phyloP scores from a whole-genome alignment of 2,329 filamentous ascomycete species.

The Epichloe amarillans region DNA sequence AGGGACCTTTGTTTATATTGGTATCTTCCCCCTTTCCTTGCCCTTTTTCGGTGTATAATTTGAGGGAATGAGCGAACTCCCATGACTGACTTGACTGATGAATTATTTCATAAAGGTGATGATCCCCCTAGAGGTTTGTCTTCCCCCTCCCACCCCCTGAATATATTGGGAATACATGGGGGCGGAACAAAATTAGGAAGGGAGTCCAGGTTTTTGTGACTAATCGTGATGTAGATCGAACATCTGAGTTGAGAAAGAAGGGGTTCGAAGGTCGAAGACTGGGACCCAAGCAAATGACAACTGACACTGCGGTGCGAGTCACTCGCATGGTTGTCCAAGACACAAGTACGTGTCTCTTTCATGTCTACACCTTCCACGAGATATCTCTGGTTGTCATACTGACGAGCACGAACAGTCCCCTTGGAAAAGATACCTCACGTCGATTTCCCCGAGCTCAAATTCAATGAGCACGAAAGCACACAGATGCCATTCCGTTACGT shows the following conservation, averaged over 20 bases:
- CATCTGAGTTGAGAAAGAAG: slow-evolving; percentile 87
- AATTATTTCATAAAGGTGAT: slow-evolving; percentile 48
- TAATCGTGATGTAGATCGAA: slow-evolving; percentile 53
- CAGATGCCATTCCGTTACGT: slow-evolving; percentile 99
- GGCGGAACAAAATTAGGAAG: not conserved
- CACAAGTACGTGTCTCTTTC: slow-evolving; percentile 44
- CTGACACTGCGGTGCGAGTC: slow-evolving; percentile 89
- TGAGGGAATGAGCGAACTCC: not conserved
- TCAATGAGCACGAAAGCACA: slow-evolving; percentile 85
- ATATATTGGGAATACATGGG: too few relatives aligned
- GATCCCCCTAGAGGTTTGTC: slow-evolving; percentile 82
- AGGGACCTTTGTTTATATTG: not conserved
- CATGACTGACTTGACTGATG: not conserved
- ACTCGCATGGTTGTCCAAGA: slow-evolving; percentile 81
- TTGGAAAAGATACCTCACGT: slow-evolving; percentile 68
- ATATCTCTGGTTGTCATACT: not conserved
- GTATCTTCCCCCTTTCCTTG: not conserved
- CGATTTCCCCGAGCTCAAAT: slow-evolving; percentile 78
- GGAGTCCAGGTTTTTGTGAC: not conserved
- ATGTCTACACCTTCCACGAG: not conserved
- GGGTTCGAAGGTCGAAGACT: slow-evolving; percentile 79
- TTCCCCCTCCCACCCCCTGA: not conserved
- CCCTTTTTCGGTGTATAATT: not conserved
- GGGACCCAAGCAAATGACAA: slow-evolving; percentile 94
- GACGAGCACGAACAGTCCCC: slow-evolving; percentile 39